phyloP scores from a whole-genome alignment of 1,139 yeast species.

The Debaryomyces psychrophilus region DNA sequence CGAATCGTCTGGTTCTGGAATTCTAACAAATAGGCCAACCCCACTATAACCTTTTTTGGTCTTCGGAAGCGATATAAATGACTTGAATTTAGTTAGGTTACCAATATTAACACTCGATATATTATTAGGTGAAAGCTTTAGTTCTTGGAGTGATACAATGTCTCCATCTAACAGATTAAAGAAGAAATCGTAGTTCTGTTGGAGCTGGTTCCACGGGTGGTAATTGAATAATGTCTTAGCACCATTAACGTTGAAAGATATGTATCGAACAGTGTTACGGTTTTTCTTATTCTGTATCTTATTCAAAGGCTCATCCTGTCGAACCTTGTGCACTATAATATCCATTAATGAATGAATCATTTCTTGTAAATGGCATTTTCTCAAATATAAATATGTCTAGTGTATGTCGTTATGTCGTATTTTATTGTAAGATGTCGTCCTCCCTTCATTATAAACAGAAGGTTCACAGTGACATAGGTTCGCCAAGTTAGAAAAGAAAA shows the following conservation, averaged over 20 bases:
- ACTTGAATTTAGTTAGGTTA: constrained; percentile 55
- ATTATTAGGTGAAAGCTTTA: constrained; percentile 62
- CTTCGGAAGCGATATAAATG: constrained; percentile 72
- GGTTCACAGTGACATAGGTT: no score
- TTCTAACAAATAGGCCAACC: constrained; percentile 79
- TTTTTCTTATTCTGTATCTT: constrained; percentile 1
- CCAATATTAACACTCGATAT: constrained; percentile 53
- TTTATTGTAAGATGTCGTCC: not conserved
- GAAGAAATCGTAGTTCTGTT: constrained; percentile 50
- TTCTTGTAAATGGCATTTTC: not conserved
- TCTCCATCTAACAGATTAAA: constrained; percentile 69
- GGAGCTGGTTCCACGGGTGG: constrained; percentile 72
- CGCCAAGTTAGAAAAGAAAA: no score
- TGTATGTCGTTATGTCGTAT: constrained; percentile 6
- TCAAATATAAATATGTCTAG: not conserved
- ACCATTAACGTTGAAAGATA: constrained; percentile 88
- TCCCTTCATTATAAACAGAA: no score
- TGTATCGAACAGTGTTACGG: constrained; percentile 38
- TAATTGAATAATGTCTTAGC: constrained; percentile 76
- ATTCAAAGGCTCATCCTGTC: constrained; percentile 3
- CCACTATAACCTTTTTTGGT: constrained; percentile 85
- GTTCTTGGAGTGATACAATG: constrained; percentile 80
- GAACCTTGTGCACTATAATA: not conserved
- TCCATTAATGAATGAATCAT: not conserved
- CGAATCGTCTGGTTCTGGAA: constrained; percentile 46